These are phyloP conservation scores for Isochrysis galbana DNA, from an alignment of 78 protist genomes.

Conservation along the genomic window DNA sequence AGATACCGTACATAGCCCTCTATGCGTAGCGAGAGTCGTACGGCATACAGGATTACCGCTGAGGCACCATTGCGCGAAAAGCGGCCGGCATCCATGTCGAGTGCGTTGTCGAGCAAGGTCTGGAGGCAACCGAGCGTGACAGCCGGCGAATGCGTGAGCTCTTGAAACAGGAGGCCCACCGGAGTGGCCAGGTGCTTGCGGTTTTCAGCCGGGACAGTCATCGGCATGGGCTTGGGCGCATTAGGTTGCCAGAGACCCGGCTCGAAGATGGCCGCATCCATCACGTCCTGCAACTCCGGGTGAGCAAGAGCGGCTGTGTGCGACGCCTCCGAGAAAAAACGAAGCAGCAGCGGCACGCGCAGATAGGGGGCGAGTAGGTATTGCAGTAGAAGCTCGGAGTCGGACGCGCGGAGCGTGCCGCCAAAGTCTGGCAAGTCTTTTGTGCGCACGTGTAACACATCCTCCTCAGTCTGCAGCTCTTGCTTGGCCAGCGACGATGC, in stretches of 20 bases:
- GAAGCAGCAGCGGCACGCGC: constrained; percentile 32
- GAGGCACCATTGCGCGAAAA: neutral
- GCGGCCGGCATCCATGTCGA: constrained; percentile 52
- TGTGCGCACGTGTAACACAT: constrained; percentile 54
- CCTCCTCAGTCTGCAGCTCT: constrained; percentile 47
- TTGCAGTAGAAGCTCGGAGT: constrained; percentile 55
- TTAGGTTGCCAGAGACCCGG: constrained; percentile 38
- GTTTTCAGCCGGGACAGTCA: neutral
- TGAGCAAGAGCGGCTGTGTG: neutral
- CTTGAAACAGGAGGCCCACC: constrained; percentile 53
- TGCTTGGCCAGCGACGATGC: constrained; percentile 19
- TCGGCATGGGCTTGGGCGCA: neutral
- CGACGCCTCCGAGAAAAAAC: constrained; percentile 16
- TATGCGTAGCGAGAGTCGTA: constrained; percentile 14
- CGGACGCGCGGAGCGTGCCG: constrained; percentile 33
- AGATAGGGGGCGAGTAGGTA: constrained; percentile 53
- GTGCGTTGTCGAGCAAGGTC: neutral
- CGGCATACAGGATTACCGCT: constrained; percentile 24
- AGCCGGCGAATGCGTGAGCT: constrained; percentile 40
- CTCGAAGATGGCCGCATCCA: constrained; percentile 57
- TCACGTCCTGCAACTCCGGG: constrained; percentile 31
- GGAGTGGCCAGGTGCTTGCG: constrained; percentile 43
- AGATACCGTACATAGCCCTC: neutral
- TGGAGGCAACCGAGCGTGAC: neutral
- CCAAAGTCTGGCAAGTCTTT: constrained; percentile 46